phyloP scores from a whole-genome alignment of 768 basidiomycete genomes.

The Leccinellum rugosiceps region DNA sequence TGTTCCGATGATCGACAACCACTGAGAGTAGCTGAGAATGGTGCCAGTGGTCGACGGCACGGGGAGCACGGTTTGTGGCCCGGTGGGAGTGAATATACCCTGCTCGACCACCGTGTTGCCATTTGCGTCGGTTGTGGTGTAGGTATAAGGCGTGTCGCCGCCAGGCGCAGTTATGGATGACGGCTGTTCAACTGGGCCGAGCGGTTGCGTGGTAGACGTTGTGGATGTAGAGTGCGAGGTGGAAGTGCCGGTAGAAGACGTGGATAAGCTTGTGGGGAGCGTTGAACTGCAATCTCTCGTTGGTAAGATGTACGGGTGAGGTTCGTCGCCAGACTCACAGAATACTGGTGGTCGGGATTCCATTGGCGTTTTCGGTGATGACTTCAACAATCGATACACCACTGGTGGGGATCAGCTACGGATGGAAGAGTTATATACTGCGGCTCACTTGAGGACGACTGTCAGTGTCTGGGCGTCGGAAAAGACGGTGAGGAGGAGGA shows the following conservation, averaged over 20 bases:
- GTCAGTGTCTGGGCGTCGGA: slow-evolving; percentile 48
- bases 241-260: slow-evolving; percentile 15
- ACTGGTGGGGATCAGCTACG: slow-evolving; percentile 28
- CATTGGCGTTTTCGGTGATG: slow-evolving; percentile 39
- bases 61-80: slow-evolving; percentile 28
- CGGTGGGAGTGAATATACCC: slow-evolving; percentile 34
- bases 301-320: slow-evolving; percentile 2
- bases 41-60: slow-evolving; percentile 24
- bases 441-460: slow-evolving; percentile 44
- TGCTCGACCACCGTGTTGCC: slow-evolving; percentile 22
- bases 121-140: slow-evolving; percentile 43
- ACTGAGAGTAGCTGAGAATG: slow-evolving; percentile 30
- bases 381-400: slow-evolving; percentile 54
- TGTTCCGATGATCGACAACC: slow-evolving; percentile 30
- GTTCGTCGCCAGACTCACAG: slow-evolving; percentile 35
- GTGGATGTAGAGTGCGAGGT: slow-evolving; percentile 17
- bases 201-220: slow-evolving; percentile 14
- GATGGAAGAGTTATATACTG: not conserved
- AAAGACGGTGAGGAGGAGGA: slow-evolving; percentile 19
- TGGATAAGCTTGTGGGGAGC: slow-evolving; percentile 8
- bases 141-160: slow-evolving; percentile 48
- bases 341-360: slow-evolving; percentile 38
- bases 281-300: slow-evolving; percentile 10
- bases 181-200: slow-evolving; percentile 52
- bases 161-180: slow-evolving; percentile 36